Conservation (phyloP, 1,284 basidiomycete genomes). For the Veloporphyrellus conicus region DNA sequence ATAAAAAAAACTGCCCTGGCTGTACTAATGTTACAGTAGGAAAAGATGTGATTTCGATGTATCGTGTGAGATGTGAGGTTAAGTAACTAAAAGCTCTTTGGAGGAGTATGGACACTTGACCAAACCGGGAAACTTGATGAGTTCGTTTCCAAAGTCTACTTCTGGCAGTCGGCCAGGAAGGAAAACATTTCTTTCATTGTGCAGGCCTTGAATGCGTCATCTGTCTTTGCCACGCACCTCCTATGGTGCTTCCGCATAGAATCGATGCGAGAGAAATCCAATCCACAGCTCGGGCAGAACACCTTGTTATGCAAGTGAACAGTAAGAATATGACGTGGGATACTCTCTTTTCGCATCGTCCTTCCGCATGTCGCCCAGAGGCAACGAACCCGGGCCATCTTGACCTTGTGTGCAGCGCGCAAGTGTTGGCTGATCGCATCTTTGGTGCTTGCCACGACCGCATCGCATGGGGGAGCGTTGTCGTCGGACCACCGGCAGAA, state of each 20-base stretch:
- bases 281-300: constrained; percentile 12
- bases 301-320: constrained; percentile 23
- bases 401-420: background rate
- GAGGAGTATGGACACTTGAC: too few relatives aligned
- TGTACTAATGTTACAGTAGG: too few relatives aligned
- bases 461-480: background rate
- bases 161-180: too few relatives aligned
- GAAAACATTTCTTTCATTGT: too few relatives aligned
- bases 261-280: constrained; percentile 21
- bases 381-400: constrained; percentile 4
- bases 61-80: too few relatives aligned
- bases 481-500: constrained; percentile 14
- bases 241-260: constrained; percentile 25
- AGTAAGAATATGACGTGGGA: constrained; percentile 22
- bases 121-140: too few relatives aligned
- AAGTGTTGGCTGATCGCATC: too few relatives aligned
- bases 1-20: too few relatives aligned
- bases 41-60: too few relatives aligned
- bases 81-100: too few relatives aligned
- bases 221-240: constrained; percentile 7
- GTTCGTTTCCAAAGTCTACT: background rate
- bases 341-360: constrained; percentile 25
- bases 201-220: background rate
- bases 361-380: constrained; percentile 15
- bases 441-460: too few relatives aligned